Base-by-base conservation (phyloP, 257 asterid species). In the Plantago major region DNA sequence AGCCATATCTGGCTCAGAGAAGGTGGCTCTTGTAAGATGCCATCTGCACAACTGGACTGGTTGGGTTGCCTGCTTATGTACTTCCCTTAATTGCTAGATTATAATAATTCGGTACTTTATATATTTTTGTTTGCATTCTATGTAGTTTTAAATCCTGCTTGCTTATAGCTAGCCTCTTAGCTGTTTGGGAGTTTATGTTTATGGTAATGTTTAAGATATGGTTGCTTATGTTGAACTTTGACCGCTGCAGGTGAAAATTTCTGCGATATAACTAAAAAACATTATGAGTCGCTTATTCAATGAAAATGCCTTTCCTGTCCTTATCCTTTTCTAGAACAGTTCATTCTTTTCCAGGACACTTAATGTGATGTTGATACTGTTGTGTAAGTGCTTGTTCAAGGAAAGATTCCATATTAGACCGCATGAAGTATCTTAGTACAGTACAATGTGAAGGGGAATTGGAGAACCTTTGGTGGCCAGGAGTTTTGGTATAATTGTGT, bases 101-200 rank as follows among this genome's bases (percentile, higher is more conserved):
- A 62, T 69, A 80, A 85, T 75, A 78, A 85, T 78, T 81, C 79
- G 8, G 76, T 79, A 63, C 67, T 78, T 65, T 65, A 77, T 78
- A 76, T 75, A 64, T 76, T 22, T 77, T 78, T 63, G 72, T 73
- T 79, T 51, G 60, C 66, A 53, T 76, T 73, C 62, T 75, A 65
- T 76, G 80, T 79, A 83, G 85, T 74, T 71, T 68, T 71, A 65
- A 65, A 75, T 76, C 60, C 38, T 69, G 84, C 74, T 78, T 77
- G 81, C 80, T 72, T 76, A 58, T 78, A 60, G 78, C 73, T 68
- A 45, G 61, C 51, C 65, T 66, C 46, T 65, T 78, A 69, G 72
- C 77, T 78, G 70, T 64, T 76, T 75, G 70, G 79, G 71, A 66
- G 81, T 79, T 67, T 57, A 65, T 54, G 46, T 62, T 44, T 77